Evolutionary conservation across 1,139 yeast species (phyloP).

Genomic region (Sugiyamaella castrensis): DNA sequence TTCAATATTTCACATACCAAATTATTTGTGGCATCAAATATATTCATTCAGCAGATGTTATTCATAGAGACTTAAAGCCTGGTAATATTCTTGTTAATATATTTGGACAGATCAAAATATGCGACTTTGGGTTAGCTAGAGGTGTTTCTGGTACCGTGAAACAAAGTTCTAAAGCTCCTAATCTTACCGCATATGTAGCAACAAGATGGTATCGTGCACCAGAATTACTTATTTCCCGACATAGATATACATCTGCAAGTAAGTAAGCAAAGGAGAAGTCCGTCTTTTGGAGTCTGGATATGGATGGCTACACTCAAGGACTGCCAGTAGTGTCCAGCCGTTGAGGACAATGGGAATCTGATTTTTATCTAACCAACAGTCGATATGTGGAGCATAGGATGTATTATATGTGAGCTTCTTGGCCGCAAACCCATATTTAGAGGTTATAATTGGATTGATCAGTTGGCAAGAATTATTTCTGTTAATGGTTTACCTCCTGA

Average conservation of each 20-base stretch:
- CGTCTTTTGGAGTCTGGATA: background rate
- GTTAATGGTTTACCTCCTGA: constrained; percentile 82
- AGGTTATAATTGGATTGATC: constrained; percentile 83
- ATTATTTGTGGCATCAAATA: constrained; percentile 75
- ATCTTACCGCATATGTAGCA: constrained; percentile 78
- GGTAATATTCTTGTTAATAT: constrained; percentile 75
- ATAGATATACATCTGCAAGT: constrained; percentile 42
- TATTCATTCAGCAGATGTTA: constrained; percentile 70
- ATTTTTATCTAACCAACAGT: constrained; percentile 43
- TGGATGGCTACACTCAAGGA: too few species aligned
- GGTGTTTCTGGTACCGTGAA: constrained; percentile 4
- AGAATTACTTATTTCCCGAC: constrained; percentile 67
- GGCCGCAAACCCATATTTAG: constrained; percentile 82
- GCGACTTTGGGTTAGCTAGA: constrained; percentile 88
- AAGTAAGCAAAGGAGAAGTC: constrained; percentile 9
- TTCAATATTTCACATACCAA: constrained; percentile 73
- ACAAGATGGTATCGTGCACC: constrained; percentile 97
- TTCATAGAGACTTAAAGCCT: constrained; percentile 84
- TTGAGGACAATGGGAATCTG: too few species aligned
- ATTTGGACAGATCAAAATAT: constrained; percentile 69
- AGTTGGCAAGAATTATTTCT: constrained; percentile 70
- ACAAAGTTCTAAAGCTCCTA: background rate
- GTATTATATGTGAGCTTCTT: constrained; percentile 80
- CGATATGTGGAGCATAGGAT: constrained; percentile 94
- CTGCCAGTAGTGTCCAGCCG: too few species aligned